Evolutionary conservation across 2,329 filamentous ascomycete genomes (phyloP), one percentile per base, ranked within the genome.

Genomic region (Diaporthe helianthi): DNA sequence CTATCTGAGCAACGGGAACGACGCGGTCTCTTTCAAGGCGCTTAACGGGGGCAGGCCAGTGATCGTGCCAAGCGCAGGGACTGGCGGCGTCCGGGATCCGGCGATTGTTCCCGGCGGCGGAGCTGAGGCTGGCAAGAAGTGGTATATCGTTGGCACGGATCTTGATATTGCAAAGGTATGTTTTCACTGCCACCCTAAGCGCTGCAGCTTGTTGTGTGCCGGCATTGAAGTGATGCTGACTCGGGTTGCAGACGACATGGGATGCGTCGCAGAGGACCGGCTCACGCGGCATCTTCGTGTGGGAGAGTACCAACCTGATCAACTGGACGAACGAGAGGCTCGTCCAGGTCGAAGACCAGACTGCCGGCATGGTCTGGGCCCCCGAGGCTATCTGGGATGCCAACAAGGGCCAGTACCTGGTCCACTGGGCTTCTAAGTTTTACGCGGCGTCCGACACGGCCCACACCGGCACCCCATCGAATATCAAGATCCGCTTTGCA

Each of bases 351-450:
- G 85, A 87, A 72, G 81, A 86, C 68, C 75, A 76, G n/a, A 83
- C 80, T 4, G 86, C 85, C 0, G 86, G 86, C 4, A 88, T 87
- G 86, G 84, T 87, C 0, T 88, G 86, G 86, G 86, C 86, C 0
- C 86, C 86, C 0, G 83, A 85, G 63, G 85, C 85, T 0, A 82
- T 87, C 64, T 88, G 82, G 81, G 85, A 88, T 71, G 77, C 79
- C 0, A 75, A 77, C 1, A 81, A 83, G 73, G 76, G 73, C 2
- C 80, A 83, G 76, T 84, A 84, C 58, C 73, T 84, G 36, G 82
- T 83, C 6, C 78, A 83, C 70, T 84, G 82, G 82, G 81, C 82
- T 13, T 83, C 82, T 6, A 83, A 82, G 71, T 84, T 84, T 69
- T 88, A 87, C 69, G 73, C 80, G 1, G 72, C 81, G 3, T 81